Evolutionary conservation across 2,329 filamentous ascomycete genomes (phyloP).

Genomic region (Alternaria sp.): DNA sequence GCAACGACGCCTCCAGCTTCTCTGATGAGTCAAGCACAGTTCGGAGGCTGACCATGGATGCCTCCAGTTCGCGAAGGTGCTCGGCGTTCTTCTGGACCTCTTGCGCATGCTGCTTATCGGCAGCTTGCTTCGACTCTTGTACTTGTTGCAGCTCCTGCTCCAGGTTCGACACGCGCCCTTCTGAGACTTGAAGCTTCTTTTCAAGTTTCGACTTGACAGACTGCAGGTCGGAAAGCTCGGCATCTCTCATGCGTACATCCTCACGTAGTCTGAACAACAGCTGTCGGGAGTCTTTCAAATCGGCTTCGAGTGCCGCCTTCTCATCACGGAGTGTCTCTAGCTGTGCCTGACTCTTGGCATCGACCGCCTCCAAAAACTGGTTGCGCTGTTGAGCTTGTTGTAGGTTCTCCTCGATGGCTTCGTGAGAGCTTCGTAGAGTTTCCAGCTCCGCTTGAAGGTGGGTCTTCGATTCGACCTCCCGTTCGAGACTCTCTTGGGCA

Average conservation of each 20-base stretch:
- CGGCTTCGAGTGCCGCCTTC: slow-evolving; percentile 26
- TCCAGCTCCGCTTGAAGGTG: slow-evolving; percentile 31
- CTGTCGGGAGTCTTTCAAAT: slow-evolving; percentile 27
- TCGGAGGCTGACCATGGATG: slow-evolving; percentile 25
- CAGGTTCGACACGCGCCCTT: slow-evolving; percentile 24
- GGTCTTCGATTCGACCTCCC: slow-evolving; percentile 18
- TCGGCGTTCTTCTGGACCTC: slow-evolving; percentile 22
- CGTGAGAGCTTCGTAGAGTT: slow-evolving; percentile 20
- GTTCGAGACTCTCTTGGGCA: slow-evolving; percentile 15
- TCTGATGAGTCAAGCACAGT: slow-evolving; percentile 23
- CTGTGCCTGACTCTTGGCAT: slow-evolving; percentile 22
- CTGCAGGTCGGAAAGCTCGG: slow-evolving; percentile 33
- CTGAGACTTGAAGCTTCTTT: slow-evolving; percentile 27
- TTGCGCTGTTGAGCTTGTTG: slow-evolving; percentile 30
- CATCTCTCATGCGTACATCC: slow-evolving; percentile 26
- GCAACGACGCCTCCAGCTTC: slow-evolving; percentile 17
- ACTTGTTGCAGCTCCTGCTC: slow-evolving; percentile 26
- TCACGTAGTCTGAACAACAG: slow-evolving; percentile 25
- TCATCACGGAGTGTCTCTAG: slow-evolving; percentile 26
- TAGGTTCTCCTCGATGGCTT: slow-evolving; percentile 24
- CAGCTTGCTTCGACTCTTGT: slow-evolving; percentile 18
- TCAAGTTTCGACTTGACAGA: slow-evolving; percentile 25
- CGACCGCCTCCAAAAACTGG: slow-evolving; percentile 21
- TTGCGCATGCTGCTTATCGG: slow-evolving; percentile 15
- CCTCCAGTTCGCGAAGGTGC: slow-evolving; percentile 32